phyloP scores from a whole-genome alignment of 495 filamentous ascomycete genomes.

The Penicillium tannophilum region DNA sequence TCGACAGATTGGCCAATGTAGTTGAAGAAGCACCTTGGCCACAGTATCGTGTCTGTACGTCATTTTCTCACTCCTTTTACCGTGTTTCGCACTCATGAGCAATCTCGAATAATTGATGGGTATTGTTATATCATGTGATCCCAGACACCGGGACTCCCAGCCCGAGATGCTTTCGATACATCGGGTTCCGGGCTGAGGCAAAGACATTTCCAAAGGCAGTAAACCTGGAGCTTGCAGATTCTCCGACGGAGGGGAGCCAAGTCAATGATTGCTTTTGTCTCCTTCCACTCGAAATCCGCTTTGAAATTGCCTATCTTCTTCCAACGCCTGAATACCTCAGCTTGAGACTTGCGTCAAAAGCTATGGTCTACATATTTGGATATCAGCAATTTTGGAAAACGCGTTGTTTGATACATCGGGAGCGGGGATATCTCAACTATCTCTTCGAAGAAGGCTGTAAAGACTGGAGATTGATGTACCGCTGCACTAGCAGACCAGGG shows the following conservation, averaged over 20 bases:
- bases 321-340: not conserved
- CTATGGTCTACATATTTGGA: not conserved
- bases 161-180: not conserved
- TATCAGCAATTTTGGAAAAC: not conserved
- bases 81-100: not conserved
- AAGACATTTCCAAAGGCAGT: not conserved
- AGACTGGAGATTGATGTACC: constrained; percentile 3
- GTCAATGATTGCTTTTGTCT: not conserved
- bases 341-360: not conserved
- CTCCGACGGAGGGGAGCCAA: not conserved
- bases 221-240: not conserved
- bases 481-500: not conserved
- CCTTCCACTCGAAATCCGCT: not conserved
- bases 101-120: not conserved
- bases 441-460: not conserved
- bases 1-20: not conserved
- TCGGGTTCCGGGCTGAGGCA: not conserved
- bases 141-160: not conserved
- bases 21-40: not conserved
- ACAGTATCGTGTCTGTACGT: not conserved
- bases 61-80: not conserved
- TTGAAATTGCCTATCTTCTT: constrained; percentile 2
- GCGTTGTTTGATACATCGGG: not conserved
- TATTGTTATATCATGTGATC: not conserved
- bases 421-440: constrained; percentile 1